phyloP scores from a whole-genome alignment of 345 rosid species.

The Atalantia buxifolia region DNA sequence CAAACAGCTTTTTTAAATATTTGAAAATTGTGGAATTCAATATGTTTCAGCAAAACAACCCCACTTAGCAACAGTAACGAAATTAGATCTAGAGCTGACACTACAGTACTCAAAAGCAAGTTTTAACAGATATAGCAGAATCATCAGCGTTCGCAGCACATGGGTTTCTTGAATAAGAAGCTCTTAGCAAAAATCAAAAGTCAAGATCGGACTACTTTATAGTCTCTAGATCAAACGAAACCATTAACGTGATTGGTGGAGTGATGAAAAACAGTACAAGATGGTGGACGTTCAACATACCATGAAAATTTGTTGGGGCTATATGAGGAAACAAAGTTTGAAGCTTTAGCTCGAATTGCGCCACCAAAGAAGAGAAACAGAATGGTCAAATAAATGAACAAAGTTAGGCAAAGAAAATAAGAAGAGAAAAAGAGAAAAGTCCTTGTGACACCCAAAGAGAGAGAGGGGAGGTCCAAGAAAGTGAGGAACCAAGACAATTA shows the following conservation, averaged over 20 bases:
- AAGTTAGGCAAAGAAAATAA: background rate
- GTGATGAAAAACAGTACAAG: background rate
- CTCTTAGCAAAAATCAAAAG: background rate
- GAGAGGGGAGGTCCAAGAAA: background rate
- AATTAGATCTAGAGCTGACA: conserved; percentile 25
- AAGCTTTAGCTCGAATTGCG: conserved; percentile 12
- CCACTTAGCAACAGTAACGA: background rate
- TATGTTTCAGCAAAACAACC: background rate
- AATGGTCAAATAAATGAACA: background rate
- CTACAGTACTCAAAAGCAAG: background rate
- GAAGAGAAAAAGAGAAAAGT: conserved; percentile 12
- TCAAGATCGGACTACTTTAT: background rate
- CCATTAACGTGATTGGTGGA: background rate
- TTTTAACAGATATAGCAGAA: background rate
- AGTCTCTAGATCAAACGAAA: background rate
- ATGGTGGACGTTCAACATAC: background rate
- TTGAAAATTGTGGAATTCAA: background rate
- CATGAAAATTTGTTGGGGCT: no score
- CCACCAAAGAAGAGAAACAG: background rate
- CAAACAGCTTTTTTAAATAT: background rate
- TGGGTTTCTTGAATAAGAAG: background rate
- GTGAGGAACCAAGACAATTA: background rate
- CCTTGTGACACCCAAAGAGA: background rate
- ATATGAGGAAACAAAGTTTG: background rate
- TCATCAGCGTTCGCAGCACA: conserved; percentile 4